Evolutionary conservation across 257 asterid species (phyloP).

Genomic region (Solanum sparsipilum): DNA sequence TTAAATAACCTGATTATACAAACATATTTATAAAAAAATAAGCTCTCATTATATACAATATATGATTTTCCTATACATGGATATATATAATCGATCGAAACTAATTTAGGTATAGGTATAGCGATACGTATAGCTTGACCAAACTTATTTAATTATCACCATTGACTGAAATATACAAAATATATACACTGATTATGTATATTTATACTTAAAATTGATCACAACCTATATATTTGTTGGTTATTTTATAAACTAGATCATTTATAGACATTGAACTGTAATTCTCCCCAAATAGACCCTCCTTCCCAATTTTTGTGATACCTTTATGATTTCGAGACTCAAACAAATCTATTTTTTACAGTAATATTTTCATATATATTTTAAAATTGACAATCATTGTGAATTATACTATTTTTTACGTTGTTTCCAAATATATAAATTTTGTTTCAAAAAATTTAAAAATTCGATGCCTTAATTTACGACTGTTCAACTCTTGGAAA

Average conservation of each 20-base stretch:
- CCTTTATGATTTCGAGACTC: too few relatives aligned
- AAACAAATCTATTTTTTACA: accelerated
- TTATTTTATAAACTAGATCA: background rate
- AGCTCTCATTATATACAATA: background rate
- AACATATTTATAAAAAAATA: background rate
- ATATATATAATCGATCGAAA: background rate
- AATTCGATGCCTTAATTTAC: background rate
- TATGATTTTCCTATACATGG: background rate
- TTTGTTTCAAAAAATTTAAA: too few relatives aligned
- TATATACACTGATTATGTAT: background rate
- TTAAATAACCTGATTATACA: background rate
- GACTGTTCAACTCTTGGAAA: too few relatives aligned
- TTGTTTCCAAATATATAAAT: background rate
- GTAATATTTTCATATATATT: too few relatives aligned
- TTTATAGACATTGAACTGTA: background rate
- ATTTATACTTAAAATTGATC: background rate
- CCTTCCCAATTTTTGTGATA: accelerated
- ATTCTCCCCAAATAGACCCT: too few relatives aligned
- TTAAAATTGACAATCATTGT: too few relatives aligned
- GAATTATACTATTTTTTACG: too few relatives aligned
- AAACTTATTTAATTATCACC: background rate
- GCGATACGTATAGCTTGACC: background rate
- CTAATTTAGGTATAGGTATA: background rate
- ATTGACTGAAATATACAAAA: background rate
- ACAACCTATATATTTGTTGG: background rate